Evolutionary conservation across 805 yeast genomes (phyloP).

Genomic region (Candida methanosorbosa): DNA sequence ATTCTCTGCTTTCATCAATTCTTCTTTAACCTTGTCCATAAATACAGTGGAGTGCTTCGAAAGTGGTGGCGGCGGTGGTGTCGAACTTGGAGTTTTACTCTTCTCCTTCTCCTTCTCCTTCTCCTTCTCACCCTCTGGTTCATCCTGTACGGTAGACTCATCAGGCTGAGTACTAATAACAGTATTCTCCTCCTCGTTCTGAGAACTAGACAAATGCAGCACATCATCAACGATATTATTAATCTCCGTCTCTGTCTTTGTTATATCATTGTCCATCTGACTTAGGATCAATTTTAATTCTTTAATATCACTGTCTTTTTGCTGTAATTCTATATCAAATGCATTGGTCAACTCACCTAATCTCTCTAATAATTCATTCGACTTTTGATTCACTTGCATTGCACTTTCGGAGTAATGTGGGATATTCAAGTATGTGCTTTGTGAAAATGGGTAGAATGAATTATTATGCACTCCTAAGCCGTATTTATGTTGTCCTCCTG

Average conservation of each 20-base stretch:
- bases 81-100: constrained; percentile 12
- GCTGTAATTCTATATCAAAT: constrained; percentile 45
- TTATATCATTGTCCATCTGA: constrained; percentile 24
- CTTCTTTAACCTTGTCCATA: constrained; percentile 7
- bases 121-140: constrained; percentile 2
- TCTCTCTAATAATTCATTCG: constrained; percentile 41
- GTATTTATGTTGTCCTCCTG: not conserved
- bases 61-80: too few species aligned
- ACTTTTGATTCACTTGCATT: constrained; percentile 40
- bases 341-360: constrained; percentile 37
- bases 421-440: constrained; percentile 10
- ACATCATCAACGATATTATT: constrained; percentile 27
- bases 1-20: constrained; percentile 8
- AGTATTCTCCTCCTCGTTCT: constrained; percentile 6
- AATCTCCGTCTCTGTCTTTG: constrained; percentile 20
- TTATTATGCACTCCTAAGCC: constrained; percentile 4
- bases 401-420: constrained; percentile 48
- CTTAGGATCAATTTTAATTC: constrained; percentile 18
- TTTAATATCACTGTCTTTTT: constrained; percentile 27
- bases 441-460: constrained; percentile 1
- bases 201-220: constrained; percentile 12
- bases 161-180: not conserved
- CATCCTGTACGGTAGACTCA: constrained; percentile 1
- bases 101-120: constrained; percentile 7
- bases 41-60: too few species aligned